Evolutionary conservation across 768 basidiomycete species (phyloP).

Genomic region (Dictyophora rubrovolvata): DNA sequence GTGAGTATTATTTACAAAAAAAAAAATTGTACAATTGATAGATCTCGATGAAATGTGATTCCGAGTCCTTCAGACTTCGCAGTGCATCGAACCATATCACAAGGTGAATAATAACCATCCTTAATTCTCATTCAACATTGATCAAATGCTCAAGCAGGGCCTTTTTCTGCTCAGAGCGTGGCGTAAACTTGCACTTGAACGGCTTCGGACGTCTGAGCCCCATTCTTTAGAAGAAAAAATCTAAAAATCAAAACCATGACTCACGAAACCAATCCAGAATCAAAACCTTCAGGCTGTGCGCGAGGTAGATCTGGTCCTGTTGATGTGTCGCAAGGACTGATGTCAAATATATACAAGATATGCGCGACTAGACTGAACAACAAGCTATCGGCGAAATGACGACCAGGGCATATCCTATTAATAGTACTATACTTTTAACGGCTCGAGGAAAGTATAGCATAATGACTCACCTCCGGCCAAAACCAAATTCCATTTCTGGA

Average conservation of each 20-base stretch:
- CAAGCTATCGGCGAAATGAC: constrained; percentile 10
- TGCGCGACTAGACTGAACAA: constrained; percentile 12
- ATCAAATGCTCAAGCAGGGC: not conserved
- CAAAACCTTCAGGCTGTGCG: not conserved
- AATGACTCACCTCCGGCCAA: constrained; percentile 1
- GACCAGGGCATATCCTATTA: constrained; percentile 14
- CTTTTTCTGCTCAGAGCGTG: constrained; percentile 4
- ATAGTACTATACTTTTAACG: not conserved
- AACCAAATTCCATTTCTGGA: constrained; percentile 1
- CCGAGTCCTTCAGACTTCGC: too few species aligned
- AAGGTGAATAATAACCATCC: too few species aligned
- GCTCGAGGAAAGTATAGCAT: not conserved
- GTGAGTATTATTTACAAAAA: too few species aligned
- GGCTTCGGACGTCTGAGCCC: constrained; percentile 12
- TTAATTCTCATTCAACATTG: not conserved
- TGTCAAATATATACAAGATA: constrained; percentile 11
- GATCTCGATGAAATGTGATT: too few species aligned
- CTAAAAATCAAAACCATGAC: not conserved
- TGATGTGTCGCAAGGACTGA: not conserved
- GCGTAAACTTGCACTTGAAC: constrained; percentile 14
- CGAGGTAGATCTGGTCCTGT: not conserved
- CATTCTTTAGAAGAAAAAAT: not conserved
- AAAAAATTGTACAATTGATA: too few species aligned
- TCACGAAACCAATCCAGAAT: not conserved
- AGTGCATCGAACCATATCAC: too few species aligned